Evolutionary conservation across 202 grass and related monocot genomes (phyloP).

Genomic region (Carex arenaria): DNA sequence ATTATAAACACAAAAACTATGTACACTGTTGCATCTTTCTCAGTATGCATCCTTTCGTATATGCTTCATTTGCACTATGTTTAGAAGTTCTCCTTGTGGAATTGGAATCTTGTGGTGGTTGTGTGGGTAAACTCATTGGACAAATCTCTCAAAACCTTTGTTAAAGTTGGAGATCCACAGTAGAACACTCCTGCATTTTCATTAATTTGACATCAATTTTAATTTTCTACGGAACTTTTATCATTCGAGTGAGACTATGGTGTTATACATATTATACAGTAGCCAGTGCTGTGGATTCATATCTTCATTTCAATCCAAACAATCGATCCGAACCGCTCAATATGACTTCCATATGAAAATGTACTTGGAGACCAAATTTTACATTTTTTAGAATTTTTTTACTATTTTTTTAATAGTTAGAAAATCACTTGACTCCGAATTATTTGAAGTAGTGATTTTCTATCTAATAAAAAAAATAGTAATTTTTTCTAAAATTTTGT

Average conservation of each 20-base stretch:
- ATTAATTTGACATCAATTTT: constrained; percentile 19
- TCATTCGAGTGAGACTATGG: not conserved
- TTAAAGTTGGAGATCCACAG: constrained; percentile 79
- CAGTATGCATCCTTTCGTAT: constrained; percentile 11
- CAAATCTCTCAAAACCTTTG: constrained; percentile 75
- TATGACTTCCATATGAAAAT: too few species aligned
- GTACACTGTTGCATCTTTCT: constrained; percentile 32
- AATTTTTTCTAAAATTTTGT: too few species aligned
- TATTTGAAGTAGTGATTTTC: too few species aligned
- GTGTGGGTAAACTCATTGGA: constrained; percentile 93
- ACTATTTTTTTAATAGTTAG: too few species aligned
- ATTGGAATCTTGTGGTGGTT: constrained; percentile 92
- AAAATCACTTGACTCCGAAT: too few species aligned
- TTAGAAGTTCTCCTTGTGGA: constrained; percentile 99
- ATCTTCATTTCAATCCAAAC: too few species aligned
- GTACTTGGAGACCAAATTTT: too few species aligned
- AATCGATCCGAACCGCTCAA: too few species aligned
- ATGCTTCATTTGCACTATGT: constrained; percentile 20
- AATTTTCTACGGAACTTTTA: constrained; percentile 2
- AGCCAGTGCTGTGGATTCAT: too few species aligned
- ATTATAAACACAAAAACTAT: constrained; percentile 23
- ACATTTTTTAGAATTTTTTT: too few species aligned
- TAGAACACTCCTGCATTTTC: constrained; percentile 89
- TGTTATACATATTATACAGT: too few species aligned
- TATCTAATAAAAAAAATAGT: too few species aligned